phyloP scores from a whole-genome alignment of 805 yeast genomes.

The Candida pseudoglaebosa region DNA sequence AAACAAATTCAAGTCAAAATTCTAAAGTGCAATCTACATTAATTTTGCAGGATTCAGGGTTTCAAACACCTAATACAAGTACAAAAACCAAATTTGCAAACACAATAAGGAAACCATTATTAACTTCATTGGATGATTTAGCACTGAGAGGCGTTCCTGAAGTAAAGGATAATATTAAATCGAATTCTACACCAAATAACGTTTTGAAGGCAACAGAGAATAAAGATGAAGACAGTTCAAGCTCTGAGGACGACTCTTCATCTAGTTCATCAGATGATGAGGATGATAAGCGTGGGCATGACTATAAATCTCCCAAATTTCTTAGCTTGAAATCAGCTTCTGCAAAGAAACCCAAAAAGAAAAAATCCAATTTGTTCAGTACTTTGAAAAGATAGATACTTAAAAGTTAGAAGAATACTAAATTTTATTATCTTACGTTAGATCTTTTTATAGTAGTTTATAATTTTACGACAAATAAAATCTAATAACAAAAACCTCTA shows the following conservation, averaged over 20 bases:
- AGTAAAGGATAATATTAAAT: conserved; percentile 43
- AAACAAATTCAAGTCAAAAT: neutral
- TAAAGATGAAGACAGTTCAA: conserved; percentile 9
- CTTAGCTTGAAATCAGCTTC: conserved; percentile 21
- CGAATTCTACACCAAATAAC: neutral
- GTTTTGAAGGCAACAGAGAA: neutral
- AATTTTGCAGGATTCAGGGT: neutral
- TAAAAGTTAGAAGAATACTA: too few relatives aligned
- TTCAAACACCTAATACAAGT: conserved; percentile 1
- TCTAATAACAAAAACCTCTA: neutral
- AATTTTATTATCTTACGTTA: neutral
- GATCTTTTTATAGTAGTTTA: neutral
- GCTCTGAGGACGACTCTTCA: conserved; percentile 5
- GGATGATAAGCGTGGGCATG: conserved; percentile 10
- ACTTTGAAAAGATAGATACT: conserved; percentile 17
- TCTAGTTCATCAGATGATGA: conserved; percentile 10
- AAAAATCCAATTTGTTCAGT: conserved; percentile 25
- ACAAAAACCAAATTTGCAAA: conserved; percentile 2
- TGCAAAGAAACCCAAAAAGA: conserved; percentile 17
- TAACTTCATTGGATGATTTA: conserved; percentile 53
- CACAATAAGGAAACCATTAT: conserved; percentile 31
- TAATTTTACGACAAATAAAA: conserved; percentile 3
- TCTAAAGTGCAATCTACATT: neutral
- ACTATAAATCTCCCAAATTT: conserved; percentile 15
- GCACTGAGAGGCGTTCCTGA: conserved; percentile 67